Percentiles rank a stretch among this genome's conserved stretches.
phyloP scores from a whole-genome alignment of 768 basidiomycete species.

The Lentinus brumalis region DNA sequence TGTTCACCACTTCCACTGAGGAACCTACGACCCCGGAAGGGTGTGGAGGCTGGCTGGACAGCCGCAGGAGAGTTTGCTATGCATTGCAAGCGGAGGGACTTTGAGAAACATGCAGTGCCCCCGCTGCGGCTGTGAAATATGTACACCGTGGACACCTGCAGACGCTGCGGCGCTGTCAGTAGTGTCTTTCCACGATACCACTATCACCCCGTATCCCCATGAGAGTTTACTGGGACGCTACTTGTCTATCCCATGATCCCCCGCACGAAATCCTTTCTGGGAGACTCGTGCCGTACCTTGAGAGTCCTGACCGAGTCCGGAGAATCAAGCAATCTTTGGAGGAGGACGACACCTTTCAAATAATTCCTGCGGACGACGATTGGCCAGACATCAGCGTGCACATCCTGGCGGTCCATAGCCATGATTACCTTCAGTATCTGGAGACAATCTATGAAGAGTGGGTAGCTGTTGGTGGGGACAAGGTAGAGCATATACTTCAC shows the following conservation, averaged over 20 bases:
- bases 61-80: too few relatives aligned
- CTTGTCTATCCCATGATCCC: constrained; percentile 32
- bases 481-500: constrained; percentile 9
- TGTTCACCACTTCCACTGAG: too few relatives aligned
- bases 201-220: constrained; percentile 9
- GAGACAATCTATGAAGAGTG: constrained; percentile 31
- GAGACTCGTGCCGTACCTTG: constrained; percentile 29
- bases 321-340: constrained; percentile 27
- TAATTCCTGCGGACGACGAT: constrained; percentile 1
- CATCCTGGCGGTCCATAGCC: constrained; percentile 28
- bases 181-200: background rate
- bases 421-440: constrained; percentile 31
- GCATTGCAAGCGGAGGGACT: too few relatives aligned
- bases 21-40: too few relatives aligned
- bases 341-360: constrained; percentile 14
- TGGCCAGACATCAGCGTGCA: constrained; percentile 10
- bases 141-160: background rate
- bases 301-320: constrained; percentile 31
- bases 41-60: too few relatives aligned
- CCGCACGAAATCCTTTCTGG: constrained; percentile 35
- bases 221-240: constrained; percentile 26
- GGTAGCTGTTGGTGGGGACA: constrained; percentile 30
- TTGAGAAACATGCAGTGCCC: too few relatives aligned
- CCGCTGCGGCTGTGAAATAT: background rate
- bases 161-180: background rate